Evolutionary conservation across 345 rosid species (phyloP), one percentile per base, ranked within the genome.

Genomic region (Boechera retrofracta): DNA sequence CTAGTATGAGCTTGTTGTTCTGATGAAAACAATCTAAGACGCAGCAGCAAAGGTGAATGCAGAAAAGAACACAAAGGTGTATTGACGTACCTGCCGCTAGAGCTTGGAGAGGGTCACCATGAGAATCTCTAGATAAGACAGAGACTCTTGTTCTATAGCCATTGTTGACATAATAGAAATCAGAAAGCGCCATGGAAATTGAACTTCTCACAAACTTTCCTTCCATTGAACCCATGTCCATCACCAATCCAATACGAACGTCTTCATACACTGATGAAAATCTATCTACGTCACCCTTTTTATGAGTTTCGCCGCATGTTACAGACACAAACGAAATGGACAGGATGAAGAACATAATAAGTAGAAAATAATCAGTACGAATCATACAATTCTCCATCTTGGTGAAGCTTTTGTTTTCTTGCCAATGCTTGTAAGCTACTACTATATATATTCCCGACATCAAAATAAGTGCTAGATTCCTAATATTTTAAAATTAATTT

Each of bases 21-120:
- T 12, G 15, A 42, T 11, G 15, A 11, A 42, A 42, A 12, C 11
- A 42, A 10, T 42, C 47, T 42, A 42, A 11, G 47, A 42, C 6
- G 47, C 15, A 42, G 15, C 5, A 42, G 4, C 15, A 42, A 42
- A 42, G 47, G 5, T 11, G 2, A 39, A 3, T 10, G 44, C 5
- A 3, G 6, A 44, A 4, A 13, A 12, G 21, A 47, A 47, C 16
- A 47, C 15, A 44, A 44, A 44, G n/a, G 48, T 44, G 48, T 15
- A 47, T 15, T 47, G 51, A n/a, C 7, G 52, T 47, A 47, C 21
- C 52, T 47, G 52, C 52, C 2, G 52, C 52, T 5, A 47, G 21
- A 47, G 52, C 52, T n/a, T 47, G 52, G 11, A 47, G 52, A 47
- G 52, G 52, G 52, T 47, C 21, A 47, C 52, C 52, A 47, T n/a